These are phyloP conservation scores for Hymenoscyphus albidus DNA, from an alignment of 2,329 filamentous ascomycete genomes.

Conservation along the genomic window DNA sequence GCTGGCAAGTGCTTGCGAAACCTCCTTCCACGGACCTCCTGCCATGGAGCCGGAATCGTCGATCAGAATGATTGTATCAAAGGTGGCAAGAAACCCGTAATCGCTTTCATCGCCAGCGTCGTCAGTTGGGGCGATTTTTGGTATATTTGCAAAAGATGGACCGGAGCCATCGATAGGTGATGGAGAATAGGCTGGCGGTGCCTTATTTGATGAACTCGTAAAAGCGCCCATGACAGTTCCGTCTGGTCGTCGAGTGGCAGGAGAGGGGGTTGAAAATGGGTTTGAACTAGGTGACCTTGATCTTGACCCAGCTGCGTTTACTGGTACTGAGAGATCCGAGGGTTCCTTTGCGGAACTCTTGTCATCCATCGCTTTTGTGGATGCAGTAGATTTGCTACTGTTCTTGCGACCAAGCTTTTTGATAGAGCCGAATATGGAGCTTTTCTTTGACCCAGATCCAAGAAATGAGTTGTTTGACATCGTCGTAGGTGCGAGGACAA, in stretches of 20 bases:
- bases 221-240: slow-evolving; percentile 32
- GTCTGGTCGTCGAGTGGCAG: slow-evolving; percentile 30
- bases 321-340: not conserved
- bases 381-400: slow-evolving; percentile 13
- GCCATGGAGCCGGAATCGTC: slow-evolving; percentile 90
- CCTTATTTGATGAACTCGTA: slow-evolving; percentile 32
- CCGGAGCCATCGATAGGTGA: slow-evolving; percentile 20
- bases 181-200: slow-evolving; percentile 33
- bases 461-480: not conserved
- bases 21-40: slow-evolving; percentile 72
- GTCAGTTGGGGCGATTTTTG: slow-evolving; percentile 31
- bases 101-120: slow-evolving; percentile 52
- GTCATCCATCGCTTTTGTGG: not conserved
- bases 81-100: slow-evolving; percentile 71
- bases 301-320: not conserved
- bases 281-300: slow-evolving; percentile 12
- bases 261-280: slow-evolving; percentile 25
- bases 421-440: slow-evolving; percentile 23
- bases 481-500: not conserved
- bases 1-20: slow-evolving; percentile 61
- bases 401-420: slow-evolving; percentile 23
- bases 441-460: slow-evolving; percentile 6
- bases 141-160: slow-evolving; percentile 38
- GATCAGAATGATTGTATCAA: slow-evolving; percentile 87
- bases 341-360: not conserved